Conservation (phyloP, 768 basidiomycete genomes). For the Mycena albidolilacea region DNA sequence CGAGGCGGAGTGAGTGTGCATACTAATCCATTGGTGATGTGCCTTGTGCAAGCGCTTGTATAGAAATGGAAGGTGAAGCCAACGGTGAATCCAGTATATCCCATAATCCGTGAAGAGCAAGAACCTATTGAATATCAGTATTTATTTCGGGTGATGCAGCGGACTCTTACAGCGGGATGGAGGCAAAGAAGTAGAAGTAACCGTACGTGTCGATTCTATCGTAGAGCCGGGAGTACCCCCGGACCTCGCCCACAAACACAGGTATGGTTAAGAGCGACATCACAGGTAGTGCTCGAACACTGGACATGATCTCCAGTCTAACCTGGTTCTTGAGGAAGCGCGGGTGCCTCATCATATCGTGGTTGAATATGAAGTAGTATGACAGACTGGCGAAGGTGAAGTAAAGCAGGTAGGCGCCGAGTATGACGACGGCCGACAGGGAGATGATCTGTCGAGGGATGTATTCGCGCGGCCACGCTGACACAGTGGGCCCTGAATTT, state of each 20-base stretch:
- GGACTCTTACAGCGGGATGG: conserved; percentile 72
- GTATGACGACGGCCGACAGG: conserved; percentile 76
- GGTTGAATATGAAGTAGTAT: conserved; percentile 92
- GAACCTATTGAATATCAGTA: conserved; percentile 54
- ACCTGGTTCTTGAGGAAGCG: conserved; percentile 93
- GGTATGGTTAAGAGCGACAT: conserved; percentile 92
- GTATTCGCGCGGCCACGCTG: conserved; percentile 91
- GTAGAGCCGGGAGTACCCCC: conserved; percentile 88
- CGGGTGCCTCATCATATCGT: conserved; percentile 95
- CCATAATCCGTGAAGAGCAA: conserved; percentile 90
- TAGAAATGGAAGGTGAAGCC: conserved; percentile 85
- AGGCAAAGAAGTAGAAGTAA: conserved; percentile 76
- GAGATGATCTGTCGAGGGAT: conserved; percentile 85
- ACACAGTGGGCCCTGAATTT: conserved; percentile 47
- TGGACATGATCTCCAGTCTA: conserved; percentile 80
- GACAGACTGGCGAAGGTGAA: conserved; percentile 88
- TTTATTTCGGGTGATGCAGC: conserved; percentile 49
- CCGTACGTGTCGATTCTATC: conserved; percentile 86
- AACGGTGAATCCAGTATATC: conserved; percentile 97
- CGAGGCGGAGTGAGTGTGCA: conserved; percentile 46
- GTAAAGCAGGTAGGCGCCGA: conserved; percentile 90
- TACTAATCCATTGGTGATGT: conserved; percentile 98
- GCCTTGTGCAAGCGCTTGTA: conserved; percentile 97
- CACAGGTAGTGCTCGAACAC: conserved; percentile 82
- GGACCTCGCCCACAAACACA: conserved; percentile 93